Conservation (phyloP, 2,329 filamentous ascomycete species). For the Alternaria panax region DNA sequence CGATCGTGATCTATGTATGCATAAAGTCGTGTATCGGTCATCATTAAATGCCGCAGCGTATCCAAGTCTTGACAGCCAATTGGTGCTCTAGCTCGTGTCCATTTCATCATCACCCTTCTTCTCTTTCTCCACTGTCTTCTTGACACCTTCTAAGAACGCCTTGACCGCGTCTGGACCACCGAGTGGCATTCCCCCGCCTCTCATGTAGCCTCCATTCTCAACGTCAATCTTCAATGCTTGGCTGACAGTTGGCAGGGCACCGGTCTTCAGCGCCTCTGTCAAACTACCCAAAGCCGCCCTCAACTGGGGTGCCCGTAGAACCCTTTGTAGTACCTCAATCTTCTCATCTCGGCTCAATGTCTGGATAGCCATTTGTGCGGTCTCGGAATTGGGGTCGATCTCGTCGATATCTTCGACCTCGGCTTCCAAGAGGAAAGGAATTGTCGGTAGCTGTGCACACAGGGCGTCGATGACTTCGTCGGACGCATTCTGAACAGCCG, state of each 20-base stretch:
- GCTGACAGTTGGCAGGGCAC: slow-evolving; percentile 86
- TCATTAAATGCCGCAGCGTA: slow-evolving; percentile 1
- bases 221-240: slow-evolving; percentile 84
- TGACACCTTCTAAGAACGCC: slow-evolving; percentile 89
- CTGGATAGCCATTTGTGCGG: slow-evolving; percentile 75
- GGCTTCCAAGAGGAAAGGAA: slow-evolving; percentile 78
- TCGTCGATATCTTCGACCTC: slow-evolving; percentile 67
- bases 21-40: slow-evolving; percentile 13
- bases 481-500: slow-evolving; percentile 74
- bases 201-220: slow-evolving; percentile 82
- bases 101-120: slow-evolving; percentile 40
- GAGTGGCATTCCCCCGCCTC: slow-evolving; percentile 79
- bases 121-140: slow-evolving; percentile 72
- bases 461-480: slow-evolving; percentile 73
- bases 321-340: slow-evolving; percentile 78
- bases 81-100: slow-evolving; percentile 36
- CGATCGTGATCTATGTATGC: slow-evolving; percentile 10
- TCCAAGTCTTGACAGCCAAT: not conserved
- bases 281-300: slow-evolving; percentile 84
- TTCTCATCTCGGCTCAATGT: slow-evolving; percentile 79
- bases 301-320: slow-evolving; percentile 89
- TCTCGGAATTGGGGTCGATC: slow-evolving; percentile 72
- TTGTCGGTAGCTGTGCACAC: slow-evolving; percentile 78
- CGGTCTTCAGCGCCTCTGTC: slow-evolving; percentile 87
- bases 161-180: slow-evolving; percentile 89